These are phyloP conservation scores for Coniochaeta sp. DNA, from an alignment of 2,329 filamentous ascomycete species.

Conservation along the genomic window DNA sequence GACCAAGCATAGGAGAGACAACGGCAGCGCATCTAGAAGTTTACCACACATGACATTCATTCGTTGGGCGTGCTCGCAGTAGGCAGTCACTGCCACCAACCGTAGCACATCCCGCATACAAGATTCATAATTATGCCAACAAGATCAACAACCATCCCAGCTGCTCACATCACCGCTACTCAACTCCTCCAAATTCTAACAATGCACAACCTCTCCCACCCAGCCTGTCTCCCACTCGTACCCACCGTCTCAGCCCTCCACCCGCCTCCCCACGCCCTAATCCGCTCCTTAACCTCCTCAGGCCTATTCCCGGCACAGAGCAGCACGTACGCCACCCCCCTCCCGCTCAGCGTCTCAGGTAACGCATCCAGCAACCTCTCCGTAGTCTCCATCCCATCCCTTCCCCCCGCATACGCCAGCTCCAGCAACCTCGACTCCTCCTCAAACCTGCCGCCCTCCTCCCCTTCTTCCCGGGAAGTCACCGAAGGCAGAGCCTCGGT, in stretches of 20 bases:
- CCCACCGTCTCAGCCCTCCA: slow-evolving; percentile 78
- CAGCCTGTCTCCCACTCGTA: slow-evolving; percentile 76
- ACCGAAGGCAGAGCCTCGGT: slow-evolving; percentile 63
- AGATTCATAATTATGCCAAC: too few species aligned
- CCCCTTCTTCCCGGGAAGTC: slow-evolving; percentile 16
- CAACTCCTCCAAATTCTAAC: slow-evolving; percentile 67
- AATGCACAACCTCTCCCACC: slow-evolving; percentile 91
- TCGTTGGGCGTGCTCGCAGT: too few species aligned
- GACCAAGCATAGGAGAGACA: neutral
- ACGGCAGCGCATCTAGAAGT: neutral
- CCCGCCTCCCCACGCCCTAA: slow-evolving; percentile 18
- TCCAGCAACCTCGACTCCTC: slow-evolving; percentile 77
- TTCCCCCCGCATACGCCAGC: slow-evolving; percentile 81
- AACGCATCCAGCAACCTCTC: slow-evolving; percentile 67
- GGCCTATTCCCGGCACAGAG: slow-evolving; percentile 89
- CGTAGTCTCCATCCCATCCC: slow-evolving; percentile 91
- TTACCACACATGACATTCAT: neutral
- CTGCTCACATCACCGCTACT: neutral
- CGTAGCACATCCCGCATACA: too few species aligned
- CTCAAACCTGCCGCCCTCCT: slow-evolving; percentile 47
- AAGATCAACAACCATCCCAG: too few species aligned
- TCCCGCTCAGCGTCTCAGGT: slow-evolving; percentile 50
- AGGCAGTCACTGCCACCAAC: too few species aligned
- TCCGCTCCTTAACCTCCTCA: slow-evolving; percentile 28
- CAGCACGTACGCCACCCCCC: slow-evolving; percentile 82